Percentiles rank a stretch among this genome's conserved stretches.
phyloP scores from a whole-genome alignment of 352 stramenopile species.

The Blastocystis hominis region DNA sequence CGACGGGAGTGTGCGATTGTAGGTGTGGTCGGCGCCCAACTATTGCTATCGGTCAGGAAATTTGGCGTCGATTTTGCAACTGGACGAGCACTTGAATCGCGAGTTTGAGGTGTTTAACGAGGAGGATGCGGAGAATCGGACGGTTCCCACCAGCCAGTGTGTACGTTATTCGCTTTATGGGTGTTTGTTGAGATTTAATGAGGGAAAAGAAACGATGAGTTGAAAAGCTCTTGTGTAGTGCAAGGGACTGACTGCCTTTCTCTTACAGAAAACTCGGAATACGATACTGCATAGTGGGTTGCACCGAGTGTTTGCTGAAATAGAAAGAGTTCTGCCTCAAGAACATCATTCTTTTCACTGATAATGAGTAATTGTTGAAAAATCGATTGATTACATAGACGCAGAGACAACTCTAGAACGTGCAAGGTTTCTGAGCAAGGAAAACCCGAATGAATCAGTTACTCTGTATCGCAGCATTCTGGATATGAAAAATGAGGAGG shows the following conservation, averaged over 20 bases:
- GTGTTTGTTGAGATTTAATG: not conserved
- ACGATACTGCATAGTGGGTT: no score
- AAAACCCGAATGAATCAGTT: conserved; percentile 23
- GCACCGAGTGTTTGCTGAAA: not conserved
- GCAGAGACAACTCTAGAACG: conserved; percentile 27
- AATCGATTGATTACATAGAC: not conserved
- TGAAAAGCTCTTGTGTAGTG: no score
- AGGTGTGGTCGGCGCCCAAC: conserved; percentile 61
- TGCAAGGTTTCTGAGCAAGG: not conserved
- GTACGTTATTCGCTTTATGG: conserved; percentile 64
- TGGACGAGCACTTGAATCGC: conserved; percentile 83
- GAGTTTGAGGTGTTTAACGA: conserved; percentile 86
- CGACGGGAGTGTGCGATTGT: conserved; percentile 66
- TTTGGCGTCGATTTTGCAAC: conserved; percentile 91
- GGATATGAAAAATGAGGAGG: not conserved
- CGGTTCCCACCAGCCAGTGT: conserved; percentile 91
- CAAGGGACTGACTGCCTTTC: no score
- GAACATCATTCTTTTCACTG: not conserved
- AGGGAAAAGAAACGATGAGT: no score
- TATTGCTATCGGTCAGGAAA: conserved; percentile 90
- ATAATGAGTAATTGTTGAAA: not conserved
- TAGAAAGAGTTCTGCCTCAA: not conserved
- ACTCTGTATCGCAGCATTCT: conserved; percentile 35
- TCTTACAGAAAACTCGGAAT: no score
- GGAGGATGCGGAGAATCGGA: conserved; percentile 85